phyloP scores from a whole-genome alignment of 352 stramenopile genomes.

The Pythium phragmitis region DNA sequence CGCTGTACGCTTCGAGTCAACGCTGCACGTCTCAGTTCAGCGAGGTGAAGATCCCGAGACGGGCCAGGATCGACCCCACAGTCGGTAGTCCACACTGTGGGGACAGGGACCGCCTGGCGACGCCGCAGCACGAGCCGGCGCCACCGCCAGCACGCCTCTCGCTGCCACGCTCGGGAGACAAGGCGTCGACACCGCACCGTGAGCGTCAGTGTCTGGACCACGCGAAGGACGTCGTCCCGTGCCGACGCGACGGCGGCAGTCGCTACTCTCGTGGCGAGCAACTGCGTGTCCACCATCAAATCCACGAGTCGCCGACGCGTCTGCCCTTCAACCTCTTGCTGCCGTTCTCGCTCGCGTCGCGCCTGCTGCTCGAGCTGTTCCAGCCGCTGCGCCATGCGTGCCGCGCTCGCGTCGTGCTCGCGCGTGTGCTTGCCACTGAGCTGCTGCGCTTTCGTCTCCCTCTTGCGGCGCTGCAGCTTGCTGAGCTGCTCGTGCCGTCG shows the following conservation, averaged over 20 bases:
- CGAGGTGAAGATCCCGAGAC: constrained; percentile 11
- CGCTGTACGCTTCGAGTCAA: constrained; percentile 24
- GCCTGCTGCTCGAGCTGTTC: not conserved
- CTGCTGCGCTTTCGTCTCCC: constrained; percentile 17
- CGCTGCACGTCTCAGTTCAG: constrained; percentile 19
- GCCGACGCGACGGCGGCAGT: not conserved
- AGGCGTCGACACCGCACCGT: not conserved
- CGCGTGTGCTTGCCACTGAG: constrained; percentile 21
- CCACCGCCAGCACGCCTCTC: constrained; percentile 17
- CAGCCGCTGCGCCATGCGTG: not conserved
- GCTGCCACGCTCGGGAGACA: constrained; percentile 6
- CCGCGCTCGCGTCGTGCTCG: not conserved
- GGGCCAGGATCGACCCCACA: constrained; percentile 15
- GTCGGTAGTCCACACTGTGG: constrained; percentile 5
- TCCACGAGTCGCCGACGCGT: constrained; percentile 2
- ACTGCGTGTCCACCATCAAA: constrained; percentile 14
- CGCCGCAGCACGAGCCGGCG: constrained; percentile 5
- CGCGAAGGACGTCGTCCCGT: not conserved
- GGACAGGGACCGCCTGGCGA: not conserved
- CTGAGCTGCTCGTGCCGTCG: constrained; percentile 12
- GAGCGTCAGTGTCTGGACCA: not conserved
- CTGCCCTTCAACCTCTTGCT: not conserved
- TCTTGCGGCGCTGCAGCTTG: constrained; percentile 4
- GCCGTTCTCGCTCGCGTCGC: not conserved
- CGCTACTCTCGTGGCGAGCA: not conserved